These are phyloP conservation scores for Curvularia sp. DNA, from an alignment of 2,329 filamentous ascomycete genomes.

Conservation along the genomic window DNA sequence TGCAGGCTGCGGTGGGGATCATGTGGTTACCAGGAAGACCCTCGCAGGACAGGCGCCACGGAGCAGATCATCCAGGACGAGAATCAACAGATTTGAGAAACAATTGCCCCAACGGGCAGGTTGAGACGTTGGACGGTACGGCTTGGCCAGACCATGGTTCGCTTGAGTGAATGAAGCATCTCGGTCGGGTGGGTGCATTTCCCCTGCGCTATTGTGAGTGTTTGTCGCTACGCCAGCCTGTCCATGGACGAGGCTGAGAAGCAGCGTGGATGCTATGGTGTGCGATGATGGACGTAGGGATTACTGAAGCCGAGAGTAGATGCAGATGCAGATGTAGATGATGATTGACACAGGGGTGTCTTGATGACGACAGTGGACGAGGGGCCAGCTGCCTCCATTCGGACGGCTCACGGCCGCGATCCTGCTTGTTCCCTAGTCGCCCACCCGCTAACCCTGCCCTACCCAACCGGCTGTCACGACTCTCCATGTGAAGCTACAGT, in stretches of 20 bases:
- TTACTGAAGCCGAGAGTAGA: constrained; percentile 9
- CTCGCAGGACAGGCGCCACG: constrained; percentile 21
- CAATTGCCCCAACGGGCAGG: constrained; percentile 30
- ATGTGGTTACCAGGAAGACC: constrained; percentile 10
- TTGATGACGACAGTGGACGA: constrained; percentile 29
- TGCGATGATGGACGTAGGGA: neutral
- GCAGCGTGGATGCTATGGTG: neutral
- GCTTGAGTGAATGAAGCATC: constrained; percentile 12
- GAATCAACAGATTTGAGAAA: constrained; percentile 26
- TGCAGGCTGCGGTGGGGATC: neutral
- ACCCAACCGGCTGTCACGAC: constrained; percentile 20
- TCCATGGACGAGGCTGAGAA: neutral
- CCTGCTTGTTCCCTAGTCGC: constrained; percentile 25
- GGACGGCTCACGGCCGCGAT: constrained; percentile 15
- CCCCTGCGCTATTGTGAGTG: neutral
- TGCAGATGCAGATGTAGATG: constrained; percentile 13
- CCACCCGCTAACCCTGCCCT: constrained; percentile 17
- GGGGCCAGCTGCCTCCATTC: constrained; percentile 17
- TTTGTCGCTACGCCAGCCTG: neutral
- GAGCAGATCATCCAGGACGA: constrained; percentile 36
- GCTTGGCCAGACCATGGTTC: constrained; percentile 15
- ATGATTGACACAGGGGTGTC: constrained; percentile 37
- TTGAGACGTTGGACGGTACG: constrained; percentile 21
- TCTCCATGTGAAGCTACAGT: constrained; percentile 19
- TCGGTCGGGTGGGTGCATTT: neutral